Percentiles rank a stretch among this genome's conserved stretches.
phyloP scores from a whole-genome alignment of 306 rosid species.

The Cicer pinnatifidum region DNA sequence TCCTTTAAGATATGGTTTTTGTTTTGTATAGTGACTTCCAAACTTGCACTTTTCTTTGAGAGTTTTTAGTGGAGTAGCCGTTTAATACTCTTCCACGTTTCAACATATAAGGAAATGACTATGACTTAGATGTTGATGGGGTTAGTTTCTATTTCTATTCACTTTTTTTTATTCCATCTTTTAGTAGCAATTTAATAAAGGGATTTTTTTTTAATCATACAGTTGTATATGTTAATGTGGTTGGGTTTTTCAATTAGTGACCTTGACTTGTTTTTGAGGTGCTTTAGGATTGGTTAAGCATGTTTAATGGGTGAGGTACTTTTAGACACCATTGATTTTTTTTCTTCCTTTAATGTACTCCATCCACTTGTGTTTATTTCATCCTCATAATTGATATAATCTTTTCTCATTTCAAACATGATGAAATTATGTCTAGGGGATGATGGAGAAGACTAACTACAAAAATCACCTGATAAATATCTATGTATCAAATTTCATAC shows the following conservation, averaged over 20 bases:
- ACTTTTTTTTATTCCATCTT: neutral
- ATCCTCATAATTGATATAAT: neutral
- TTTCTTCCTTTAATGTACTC: neutral
- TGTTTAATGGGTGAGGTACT: constrained; percentile 19
- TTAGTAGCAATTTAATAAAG: neutral
- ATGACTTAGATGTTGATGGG: constrained; percentile 7
- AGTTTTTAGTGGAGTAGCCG: neutral
- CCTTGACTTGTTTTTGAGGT: neutral
- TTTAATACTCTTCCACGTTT: constrained; percentile 52
- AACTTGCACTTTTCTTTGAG: constrained; percentile 54
- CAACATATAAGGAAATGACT: neutral
- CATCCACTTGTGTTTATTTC: constrained; percentile 15
- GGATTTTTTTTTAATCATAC: constrained; percentile 24
- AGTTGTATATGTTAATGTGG: constrained; percentile 33
- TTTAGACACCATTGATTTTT: neutral
- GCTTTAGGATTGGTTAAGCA: neutral
- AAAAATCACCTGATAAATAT: neutral
- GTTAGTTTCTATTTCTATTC: neutral
- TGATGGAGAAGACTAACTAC: neutral
- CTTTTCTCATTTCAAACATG: neutral
- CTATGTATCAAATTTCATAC: too few relatives aligned
- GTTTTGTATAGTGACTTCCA: constrained; percentile 48
- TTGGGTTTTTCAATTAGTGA: neutral
- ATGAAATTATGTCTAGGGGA: neutral
- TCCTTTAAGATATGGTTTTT: constrained; percentile 56